Conservation (phyloP, 2,329 filamentous ascomycete genomes). For the Colletotrichum lupini region DNA sequence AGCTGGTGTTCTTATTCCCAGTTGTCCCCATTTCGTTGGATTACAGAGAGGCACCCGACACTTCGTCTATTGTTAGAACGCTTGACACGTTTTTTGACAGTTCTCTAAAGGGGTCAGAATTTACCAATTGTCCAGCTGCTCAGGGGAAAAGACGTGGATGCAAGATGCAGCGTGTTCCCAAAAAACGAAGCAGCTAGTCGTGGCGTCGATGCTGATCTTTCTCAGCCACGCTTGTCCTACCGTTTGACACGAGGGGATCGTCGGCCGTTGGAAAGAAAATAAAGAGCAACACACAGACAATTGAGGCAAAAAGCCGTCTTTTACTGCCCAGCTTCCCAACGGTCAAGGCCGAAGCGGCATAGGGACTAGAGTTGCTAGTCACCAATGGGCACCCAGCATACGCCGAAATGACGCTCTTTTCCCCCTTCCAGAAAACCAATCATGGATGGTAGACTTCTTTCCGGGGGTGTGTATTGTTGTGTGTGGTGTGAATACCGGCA, state of each 20-base stretch:
- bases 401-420: conserved; percentile 15
- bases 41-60: not conserved
- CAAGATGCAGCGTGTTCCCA: not conserved
- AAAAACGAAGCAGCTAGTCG: not conserved
- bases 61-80: not conserved
- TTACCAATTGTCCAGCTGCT: not conserved
- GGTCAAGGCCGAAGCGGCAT: not conserved
- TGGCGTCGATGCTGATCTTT: not conserved
- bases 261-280: not conserved
- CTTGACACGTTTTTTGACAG: not conserved
- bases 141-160: not conserved
- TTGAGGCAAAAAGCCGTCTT: not conserved
- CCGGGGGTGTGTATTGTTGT: conserved; percentile 1
- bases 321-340: not conserved
- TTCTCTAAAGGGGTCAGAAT: not conserved
- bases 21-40: not conserved
- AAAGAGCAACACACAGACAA: not conserved
- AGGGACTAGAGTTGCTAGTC: not conserved
- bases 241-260: conserved; percentile 13
- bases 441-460: conserved; percentile 9
- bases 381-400: not conserved
- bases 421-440: not conserved
- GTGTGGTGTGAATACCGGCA: conserved; percentile 18
- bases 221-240: not conserved
- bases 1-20: not conserved